Percentiles rank a stretch among this genome's conserved stretches.
These are phyloP conservation scores for Plasmodium vinckei DNA, from an alignment of 169 alveolate species.

Conservation along the genomic window DNA sequence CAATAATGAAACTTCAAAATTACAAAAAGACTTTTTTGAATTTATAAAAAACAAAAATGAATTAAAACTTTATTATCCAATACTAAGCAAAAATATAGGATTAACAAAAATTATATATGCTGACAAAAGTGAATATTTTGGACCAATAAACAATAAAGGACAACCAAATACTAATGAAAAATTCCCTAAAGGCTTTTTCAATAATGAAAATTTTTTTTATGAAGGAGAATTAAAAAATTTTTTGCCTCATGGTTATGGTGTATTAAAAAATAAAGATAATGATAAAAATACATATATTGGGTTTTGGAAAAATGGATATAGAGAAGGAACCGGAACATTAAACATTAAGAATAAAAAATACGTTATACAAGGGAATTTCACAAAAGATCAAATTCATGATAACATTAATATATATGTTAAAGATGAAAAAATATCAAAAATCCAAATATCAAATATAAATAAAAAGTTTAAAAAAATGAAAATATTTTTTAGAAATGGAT, in stretches of 20 bases:
- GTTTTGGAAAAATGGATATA: constrained; percentile 75
- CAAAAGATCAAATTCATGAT: constrained; percentile 59
- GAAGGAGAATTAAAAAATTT: constrained; percentile 76
- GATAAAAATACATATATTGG: constrained; percentile 68
- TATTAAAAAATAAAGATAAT: constrained; percentile 71
- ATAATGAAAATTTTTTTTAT: constrained; percentile 52
- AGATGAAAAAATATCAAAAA: constrained; percentile 70
- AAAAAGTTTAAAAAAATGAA: constrained; percentile 45
- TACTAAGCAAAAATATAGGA: constrained; percentile 43
- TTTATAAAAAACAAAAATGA: constrained; percentile 61
- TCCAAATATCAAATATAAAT: constrained; percentile 32
- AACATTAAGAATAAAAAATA: constrained; percentile 60
- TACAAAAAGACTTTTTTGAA: constrained; percentile 45
- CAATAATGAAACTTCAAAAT: constrained; percentile 9
- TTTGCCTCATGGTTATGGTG: constrained; percentile 75
- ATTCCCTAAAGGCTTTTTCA: constrained; percentile 72
- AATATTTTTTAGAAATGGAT: constrained; percentile 72
- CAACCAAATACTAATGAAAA: constrained; percentile 69
- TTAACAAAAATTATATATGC: constrained; percentile 72
- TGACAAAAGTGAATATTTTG: constrained; percentile 75
- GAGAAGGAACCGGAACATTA: constrained; percentile 72
- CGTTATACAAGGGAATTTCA: constrained; percentile 59
- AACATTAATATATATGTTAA: constrained; percentile 42
- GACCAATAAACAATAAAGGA: constrained; percentile 67
- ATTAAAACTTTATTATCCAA: constrained; percentile 52